These are phyloP conservation scores for Collybiopsis luxurians DNA, from an alignment of 768 basidiomycete genomes.

Conservation along the genomic window DNA sequence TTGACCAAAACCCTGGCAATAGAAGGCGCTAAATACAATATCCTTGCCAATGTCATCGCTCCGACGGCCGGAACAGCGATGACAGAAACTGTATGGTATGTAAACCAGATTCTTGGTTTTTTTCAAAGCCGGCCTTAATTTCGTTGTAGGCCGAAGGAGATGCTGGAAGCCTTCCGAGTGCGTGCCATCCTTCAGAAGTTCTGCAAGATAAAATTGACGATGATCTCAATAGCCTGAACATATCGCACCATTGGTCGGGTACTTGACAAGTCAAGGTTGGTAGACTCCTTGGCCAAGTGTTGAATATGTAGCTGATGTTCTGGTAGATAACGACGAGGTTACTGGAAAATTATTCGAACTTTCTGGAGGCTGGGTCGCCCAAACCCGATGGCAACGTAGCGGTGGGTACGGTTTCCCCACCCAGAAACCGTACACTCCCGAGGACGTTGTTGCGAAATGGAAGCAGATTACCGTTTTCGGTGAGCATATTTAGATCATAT, in stretches of 20 bases:
- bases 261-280: slow-evolving; percentile 72
- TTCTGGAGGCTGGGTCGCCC: slow-evolving; percentile 87
- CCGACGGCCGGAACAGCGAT: slow-evolving; percentile 90
- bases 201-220: not conserved
- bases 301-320: not conserved
- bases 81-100: slow-evolving; percentile 80
- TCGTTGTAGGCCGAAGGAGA: slow-evolving; percentile 63
- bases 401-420: slow-evolving; percentile 88
- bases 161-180: slow-evolving; percentile 89
- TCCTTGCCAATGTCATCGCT: slow-evolving; percentile 84
- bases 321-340: slow-evolving; percentile 63
- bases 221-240: slow-evolving; percentile 68
- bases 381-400: slow-evolving; percentile 90
- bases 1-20: slow-evolving; percentile 87
- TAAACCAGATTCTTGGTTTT: slow-evolving; percentile 5
- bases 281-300: not conserved
- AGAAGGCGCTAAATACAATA: slow-evolving; percentile 90
- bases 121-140: not conserved
- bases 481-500: slow-evolving; percentile 32
- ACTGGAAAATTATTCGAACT: slow-evolving; percentile 83
- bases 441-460: slow-evolving; percentile 82
- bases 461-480: slow-evolving; percentile 80
- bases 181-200: not conserved
- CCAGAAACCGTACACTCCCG: slow-evolving; percentile 70
- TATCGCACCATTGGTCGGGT: slow-evolving; percentile 91